Evolutionary conservation across 2,329 filamentous ascomycete species (phyloP).

Genomic region (Raffaelea ambrosiae): DNA sequence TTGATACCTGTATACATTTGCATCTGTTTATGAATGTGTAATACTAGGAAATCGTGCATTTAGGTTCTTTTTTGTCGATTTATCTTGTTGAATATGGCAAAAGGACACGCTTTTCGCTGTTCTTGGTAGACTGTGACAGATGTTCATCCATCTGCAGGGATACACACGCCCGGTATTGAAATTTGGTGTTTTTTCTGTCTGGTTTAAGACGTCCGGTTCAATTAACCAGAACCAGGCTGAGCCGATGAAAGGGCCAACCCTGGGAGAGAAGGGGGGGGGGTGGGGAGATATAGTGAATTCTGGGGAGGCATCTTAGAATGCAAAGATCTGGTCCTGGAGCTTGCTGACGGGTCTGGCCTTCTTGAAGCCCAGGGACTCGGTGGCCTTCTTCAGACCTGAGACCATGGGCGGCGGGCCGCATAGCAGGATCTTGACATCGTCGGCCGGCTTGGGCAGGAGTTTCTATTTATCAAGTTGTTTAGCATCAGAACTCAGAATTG

Average conservation of each 20-base stretch:
- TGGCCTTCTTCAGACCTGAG: constrained; percentile 91
- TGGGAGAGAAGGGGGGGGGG: no score
- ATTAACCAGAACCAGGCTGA: no score
- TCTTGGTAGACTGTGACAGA: no score
- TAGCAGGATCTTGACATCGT: constrained; percentile 86
- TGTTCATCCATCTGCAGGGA: no score
- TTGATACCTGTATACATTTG: no score
- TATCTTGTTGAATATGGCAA: no score
- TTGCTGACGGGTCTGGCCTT: constrained; percentile 96
- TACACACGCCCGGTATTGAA: neutral
- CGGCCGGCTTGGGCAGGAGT: constrained; percentile 71
- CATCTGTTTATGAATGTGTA: no score
- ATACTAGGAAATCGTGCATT: no score
- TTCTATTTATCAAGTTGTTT: constrained; percentile 38
- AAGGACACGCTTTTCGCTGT: no score
- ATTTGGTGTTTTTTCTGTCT: neutral
- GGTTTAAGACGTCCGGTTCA: no score
- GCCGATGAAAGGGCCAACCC: no score
- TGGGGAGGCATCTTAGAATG: constrained; percentile 50
- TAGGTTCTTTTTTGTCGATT: no score
- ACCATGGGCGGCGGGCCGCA: constrained; percentile 97
- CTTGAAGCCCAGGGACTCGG: constrained; percentile 78
- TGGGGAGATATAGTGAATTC: neutral
- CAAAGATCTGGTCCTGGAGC: constrained; percentile 95
- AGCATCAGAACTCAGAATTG: neutral